Percentiles rank a stretch among this genome's conserved stretches.
Conservation (phyloP, 1,284 basidiomycete genomes). For the Exobasidium cylindrosporum region DNA sequence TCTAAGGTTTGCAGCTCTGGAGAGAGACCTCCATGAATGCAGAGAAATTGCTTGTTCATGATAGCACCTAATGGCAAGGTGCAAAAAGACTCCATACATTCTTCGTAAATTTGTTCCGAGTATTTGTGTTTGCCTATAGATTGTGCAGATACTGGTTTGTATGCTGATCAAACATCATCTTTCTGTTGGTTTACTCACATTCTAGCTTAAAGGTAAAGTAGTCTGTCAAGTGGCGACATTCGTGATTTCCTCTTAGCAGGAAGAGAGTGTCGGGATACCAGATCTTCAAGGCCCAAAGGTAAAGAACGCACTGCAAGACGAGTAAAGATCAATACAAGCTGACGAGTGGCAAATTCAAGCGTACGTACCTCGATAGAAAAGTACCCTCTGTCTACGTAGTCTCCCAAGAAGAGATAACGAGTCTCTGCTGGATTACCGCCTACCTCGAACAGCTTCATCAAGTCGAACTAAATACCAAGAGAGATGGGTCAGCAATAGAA, state of each 20-base stretch:
- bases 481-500: background rate
- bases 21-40: constrained; percentile 87
- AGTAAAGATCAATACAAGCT: constrained; percentile 6
- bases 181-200: constrained; percentile 32
- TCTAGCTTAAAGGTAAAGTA: constrained; percentile 56
- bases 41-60: constrained; percentile 97
- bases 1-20: constrained; percentile 87
- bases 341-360: background rate
- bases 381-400: constrained; percentile 55
- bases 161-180: too few relatives aligned
- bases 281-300: constrained; percentile 54
- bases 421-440: constrained; percentile 55
- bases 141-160: background rate
- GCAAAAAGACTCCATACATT: constrained; percentile 74
- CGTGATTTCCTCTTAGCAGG: constrained; percentile 55
- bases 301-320: constrained; percentile 39
- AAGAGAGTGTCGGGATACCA: constrained; percentile 55
- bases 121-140: constrained; percentile 51
- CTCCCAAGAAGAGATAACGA: constrained; percentile 54
- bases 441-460: constrained; percentile 56
- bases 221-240: constrained; percentile 54
- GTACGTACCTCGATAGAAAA: constrained; percentile 51
- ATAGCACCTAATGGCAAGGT: constrained; percentile 83
- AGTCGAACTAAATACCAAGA: constrained; percentile 33
- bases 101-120: constrained; percentile 54